Conservation (phyloP, 305 asterid species). For the Ajuga reptans region DNA sequence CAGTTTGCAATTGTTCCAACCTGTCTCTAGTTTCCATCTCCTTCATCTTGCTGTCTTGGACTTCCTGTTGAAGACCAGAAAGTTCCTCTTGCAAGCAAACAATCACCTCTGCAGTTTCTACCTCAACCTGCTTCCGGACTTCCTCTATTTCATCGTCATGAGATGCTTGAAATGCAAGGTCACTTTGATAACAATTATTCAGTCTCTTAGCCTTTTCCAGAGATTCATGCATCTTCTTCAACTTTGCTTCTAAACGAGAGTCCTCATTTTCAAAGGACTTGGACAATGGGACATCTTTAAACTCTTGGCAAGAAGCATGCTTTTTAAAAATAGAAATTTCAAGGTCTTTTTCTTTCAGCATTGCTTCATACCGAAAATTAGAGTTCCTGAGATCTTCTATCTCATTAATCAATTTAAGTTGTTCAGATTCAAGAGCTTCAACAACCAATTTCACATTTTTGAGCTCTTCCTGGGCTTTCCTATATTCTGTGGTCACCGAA, state of each 20-base stretch:
- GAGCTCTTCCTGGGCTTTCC: slow-evolving; percentile 54
- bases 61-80: slow-evolving; percentile 68
- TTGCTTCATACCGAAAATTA: slow-evolving; percentile 36
- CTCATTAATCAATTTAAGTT: slow-evolving; percentile 56
- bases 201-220: slow-evolving; percentile 77
- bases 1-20: slow-evolving; percentile 36
- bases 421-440: slow-evolving; percentile 91
- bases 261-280: slow-evolving; percentile 35
- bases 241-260: slow-evolving; percentile 61
- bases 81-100: slow-evolving; percentile 96
- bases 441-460: slow-evolving; percentile 49
- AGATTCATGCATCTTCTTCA: slow-evolving; percentile 78
- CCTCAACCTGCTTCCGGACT: slow-evolving; percentile 88
- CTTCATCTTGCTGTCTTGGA: slow-evolving; percentile 49
- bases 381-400: slow-evolving; percentile 59
- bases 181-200: slow-evolving; percentile 56
- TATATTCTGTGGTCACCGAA: slow-evolving; percentile 41
- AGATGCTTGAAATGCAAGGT: slow-evolving; percentile 50
- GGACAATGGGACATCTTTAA: slow-evolving; percentile 36
- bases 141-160: slow-evolving; percentile 73
- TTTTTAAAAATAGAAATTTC: slow-evolving; percentile 51
- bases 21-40: slow-evolving; percentile 54
- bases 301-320: slow-evolving; percentile 34
- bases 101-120: slow-evolving; percentile 95
- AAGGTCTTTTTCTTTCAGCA: slow-evolving; percentile 46